These are phyloP conservation scores for Paecilomyces sp. DNA, from an alignment of 2,329 filamentous ascomycete species.

Conservation along the genomic window DNA sequence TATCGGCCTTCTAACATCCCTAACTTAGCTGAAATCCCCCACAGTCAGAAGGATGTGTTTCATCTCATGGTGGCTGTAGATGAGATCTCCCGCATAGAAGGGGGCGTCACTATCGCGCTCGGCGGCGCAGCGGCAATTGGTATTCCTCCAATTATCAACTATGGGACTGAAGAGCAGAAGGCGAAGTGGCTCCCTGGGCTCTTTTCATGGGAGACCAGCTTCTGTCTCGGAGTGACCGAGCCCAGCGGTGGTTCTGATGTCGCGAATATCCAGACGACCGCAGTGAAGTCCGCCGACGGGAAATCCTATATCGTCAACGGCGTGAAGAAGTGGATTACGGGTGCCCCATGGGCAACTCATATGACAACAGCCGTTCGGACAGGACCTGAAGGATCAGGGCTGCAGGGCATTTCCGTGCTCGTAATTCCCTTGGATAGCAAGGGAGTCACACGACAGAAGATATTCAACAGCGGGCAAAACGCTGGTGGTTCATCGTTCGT, in stretches of 20 bases:
- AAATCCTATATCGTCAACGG: constrained; percentile 57
- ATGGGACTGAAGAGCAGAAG: constrained; percentile 55
- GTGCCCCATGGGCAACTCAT: constrained; percentile 53
- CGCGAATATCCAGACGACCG: constrained; percentile 56
- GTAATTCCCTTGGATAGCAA: constrained; percentile 47
- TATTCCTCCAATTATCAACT: constrained; percentile 56
- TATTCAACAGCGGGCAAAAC: constrained; percentile 60
- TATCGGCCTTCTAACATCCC: too few species aligned
- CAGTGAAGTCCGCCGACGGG: constrained; percentile 37
- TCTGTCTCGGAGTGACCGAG: constrained; percentile 61
- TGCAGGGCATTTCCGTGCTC: constrained; percentile 49
- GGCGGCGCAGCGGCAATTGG: constrained; percentile 56
- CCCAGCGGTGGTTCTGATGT: constrained; percentile 59
- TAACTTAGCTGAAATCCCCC: too few species aligned
- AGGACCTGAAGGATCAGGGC: constrained; percentile 41
- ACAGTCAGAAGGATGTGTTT: constrained; percentile 14
- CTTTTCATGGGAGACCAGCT: constrained; percentile 52
- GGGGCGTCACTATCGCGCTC: constrained; percentile 37
- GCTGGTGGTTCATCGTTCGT: constrained; percentile 59
- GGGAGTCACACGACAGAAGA: constrained; percentile 42
- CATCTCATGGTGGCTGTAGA: constrained; percentile 48
- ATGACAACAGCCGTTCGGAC: constrained; percentile 58
- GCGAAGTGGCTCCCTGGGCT: constrained; percentile 52
- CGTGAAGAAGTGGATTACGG: constrained; percentile 63
- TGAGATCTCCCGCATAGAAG: constrained; percentile 50